These are phyloP conservation scores for Alternaria postmessia DNA, from an alignment of 2,329 filamentous ascomycete genomes.

Conservation along the genomic window DNA sequence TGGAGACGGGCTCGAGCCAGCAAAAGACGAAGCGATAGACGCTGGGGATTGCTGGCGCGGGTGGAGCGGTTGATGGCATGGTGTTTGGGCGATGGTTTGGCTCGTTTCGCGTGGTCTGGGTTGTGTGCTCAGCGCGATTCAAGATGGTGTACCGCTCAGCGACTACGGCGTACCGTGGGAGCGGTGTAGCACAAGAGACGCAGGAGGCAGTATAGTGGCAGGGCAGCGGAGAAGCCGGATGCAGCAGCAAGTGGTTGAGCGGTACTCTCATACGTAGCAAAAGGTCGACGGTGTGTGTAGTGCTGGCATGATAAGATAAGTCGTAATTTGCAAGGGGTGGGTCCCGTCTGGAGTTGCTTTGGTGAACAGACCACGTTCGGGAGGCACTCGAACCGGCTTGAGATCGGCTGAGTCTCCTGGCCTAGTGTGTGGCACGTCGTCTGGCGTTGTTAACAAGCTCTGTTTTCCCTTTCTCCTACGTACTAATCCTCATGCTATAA, in stretches of 20 bases:
- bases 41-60: conserved; percentile 60
- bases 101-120: conserved; percentile 17
- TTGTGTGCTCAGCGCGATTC: conserved; percentile 17
- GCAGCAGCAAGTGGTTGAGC: neutral
- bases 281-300: neutral
- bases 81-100: conserved; percentile 12
- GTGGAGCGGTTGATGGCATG: conserved; percentile 31
- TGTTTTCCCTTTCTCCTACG: conserved; percentile 4
- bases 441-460: conserved; percentile 13
- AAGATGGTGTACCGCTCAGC: conserved; percentile 5
- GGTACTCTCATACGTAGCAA: neutral
- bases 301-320: conserved; percentile 8
- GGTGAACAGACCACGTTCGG: conserved; percentile 15
- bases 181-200: conserved; percentile 6
- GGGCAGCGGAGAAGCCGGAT: conserved; percentile 1
- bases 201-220: neutral
- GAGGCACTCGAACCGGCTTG: conserved; percentile 14
- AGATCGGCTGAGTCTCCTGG: conserved; percentile 17
- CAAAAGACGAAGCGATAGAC: conserved; percentile 78
- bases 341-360: conserved; percentile 12
- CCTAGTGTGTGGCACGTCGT: conserved; percentile 14
- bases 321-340: conserved; percentile 9
- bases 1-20: conserved; percentile 69
- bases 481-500: conserved; percentile 11
- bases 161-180: conserved; percentile 7